Evolutionary conservation across 192 early-diverging fungal species (phyloP).

Genomic region (Anaeromyces robustus): DNA sequence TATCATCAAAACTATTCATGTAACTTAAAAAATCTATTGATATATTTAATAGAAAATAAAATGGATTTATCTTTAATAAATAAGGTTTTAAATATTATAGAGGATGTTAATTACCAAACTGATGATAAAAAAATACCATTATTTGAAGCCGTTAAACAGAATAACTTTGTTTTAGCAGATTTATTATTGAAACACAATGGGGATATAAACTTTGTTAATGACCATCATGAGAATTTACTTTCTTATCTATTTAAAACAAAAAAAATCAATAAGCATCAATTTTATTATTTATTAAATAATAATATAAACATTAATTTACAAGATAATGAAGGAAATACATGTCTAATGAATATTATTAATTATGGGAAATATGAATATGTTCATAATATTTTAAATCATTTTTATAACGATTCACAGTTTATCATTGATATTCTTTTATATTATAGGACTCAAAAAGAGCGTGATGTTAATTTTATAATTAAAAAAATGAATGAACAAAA

Average conservation of each 20-base stretch:
- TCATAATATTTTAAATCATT: neutral
- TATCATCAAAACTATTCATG: neutral
- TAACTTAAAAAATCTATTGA: neutral
- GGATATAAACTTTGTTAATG: neutral
- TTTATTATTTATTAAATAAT: neutral
- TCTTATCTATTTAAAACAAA: neutral
- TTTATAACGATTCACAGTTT: neutral
- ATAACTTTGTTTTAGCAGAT: neutral
- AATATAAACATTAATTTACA: neutral
- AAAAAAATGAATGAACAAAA: neutral
- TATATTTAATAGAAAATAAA: neutral
- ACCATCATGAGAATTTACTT: neutral
- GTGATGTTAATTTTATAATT: neutral
- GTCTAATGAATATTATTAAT: neutral
- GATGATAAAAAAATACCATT: neutral
- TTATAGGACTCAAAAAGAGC: neutral
- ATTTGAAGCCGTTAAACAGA: neutral
- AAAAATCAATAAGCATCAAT: neutral
- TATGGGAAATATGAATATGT: neutral
- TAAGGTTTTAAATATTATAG: neutral
- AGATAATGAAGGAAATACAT: neutral
- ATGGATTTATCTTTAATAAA: neutral
- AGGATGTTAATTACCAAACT: neutral
- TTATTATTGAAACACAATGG: neutral
- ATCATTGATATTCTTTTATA: neutral